Evolutionary conservation across 2,329 filamentous ascomycete genomes (phyloP).

Genomic region (Penicillium sp.): DNA sequence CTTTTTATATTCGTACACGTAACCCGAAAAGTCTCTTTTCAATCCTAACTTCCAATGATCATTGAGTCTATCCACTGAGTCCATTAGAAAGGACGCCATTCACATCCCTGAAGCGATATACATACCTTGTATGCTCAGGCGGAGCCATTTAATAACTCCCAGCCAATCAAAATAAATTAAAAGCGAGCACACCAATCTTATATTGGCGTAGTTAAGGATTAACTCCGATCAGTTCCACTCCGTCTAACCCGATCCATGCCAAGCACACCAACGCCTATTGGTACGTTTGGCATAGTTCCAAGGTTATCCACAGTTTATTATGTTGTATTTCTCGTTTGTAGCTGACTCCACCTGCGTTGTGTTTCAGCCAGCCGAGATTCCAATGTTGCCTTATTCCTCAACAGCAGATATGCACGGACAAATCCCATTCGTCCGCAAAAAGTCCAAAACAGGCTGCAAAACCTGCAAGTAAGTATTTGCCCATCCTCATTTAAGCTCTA

Average conservation of each 20-base stretch:
- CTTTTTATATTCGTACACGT: slow-evolving; percentile 8
- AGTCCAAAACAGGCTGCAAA: slow-evolving; percentile 31
- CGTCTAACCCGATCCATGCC: too few species aligned
- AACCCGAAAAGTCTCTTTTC: not conserved
- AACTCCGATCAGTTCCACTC: not conserved
- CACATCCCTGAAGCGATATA: too few species aligned
- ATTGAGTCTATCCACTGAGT: not conserved
- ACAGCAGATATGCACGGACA: slow-evolving; percentile 34
- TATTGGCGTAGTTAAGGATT: not conserved
- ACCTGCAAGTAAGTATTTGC: slow-evolving; percentile 33
- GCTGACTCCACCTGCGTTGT: too few species aligned
- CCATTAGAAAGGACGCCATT: not conserved
- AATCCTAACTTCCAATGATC: not conserved
- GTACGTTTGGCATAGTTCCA: too few species aligned
- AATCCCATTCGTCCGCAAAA: not conserved
- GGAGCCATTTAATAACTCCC: not conserved
- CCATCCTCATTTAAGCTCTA: not conserved
- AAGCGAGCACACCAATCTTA: slow-evolving; percentile 15
- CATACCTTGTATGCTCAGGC: not conserved
- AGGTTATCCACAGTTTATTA: too few species aligned
- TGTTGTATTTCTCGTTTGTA: too few species aligned
- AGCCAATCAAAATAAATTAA: slow-evolving; percentile 6
- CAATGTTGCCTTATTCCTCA: not conserved
- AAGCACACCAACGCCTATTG: too few species aligned
- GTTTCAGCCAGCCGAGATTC: too few species aligned